These are phyloP conservation scores for Aplosporella prunicola DNA, from an alignment of 2,329 filamentous ascomycete genomes.

Conservation along the genomic window DNA sequence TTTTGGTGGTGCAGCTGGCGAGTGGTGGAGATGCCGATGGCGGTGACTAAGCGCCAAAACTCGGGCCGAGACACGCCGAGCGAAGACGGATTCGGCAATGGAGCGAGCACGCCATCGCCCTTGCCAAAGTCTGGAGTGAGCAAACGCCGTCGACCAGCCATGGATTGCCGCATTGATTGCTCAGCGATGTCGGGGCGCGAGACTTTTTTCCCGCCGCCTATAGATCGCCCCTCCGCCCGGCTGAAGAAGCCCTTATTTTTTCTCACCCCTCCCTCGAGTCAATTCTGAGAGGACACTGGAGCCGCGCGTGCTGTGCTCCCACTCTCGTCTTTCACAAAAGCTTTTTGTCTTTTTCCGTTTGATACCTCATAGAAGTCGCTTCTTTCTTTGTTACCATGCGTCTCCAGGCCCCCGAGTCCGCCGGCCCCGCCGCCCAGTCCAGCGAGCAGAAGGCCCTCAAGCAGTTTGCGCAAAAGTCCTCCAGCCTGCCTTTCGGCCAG, in stretches of 20 bases:
- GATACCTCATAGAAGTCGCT: slow-evolving; percentile 5
- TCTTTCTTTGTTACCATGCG: slow-evolving; percentile 21
- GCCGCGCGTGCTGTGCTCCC: neutral
- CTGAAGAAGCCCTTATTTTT: neutral
- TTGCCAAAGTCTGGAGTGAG: neutral
- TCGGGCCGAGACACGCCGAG: slow-evolving; percentile 3
- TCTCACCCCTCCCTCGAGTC: neutral
- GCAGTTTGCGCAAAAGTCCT: slow-evolving; percentile 34
- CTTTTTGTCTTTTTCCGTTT: neutral
- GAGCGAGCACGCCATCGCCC: slow-evolving; percentile 8
- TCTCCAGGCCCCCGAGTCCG: slow-evolving; percentile 28
- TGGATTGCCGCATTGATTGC: slow-evolving; percentile 8
- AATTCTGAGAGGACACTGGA: neutral
- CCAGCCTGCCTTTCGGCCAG: slow-evolving; percentile 45
- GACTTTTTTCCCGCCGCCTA: slow-evolving; percentile 8
- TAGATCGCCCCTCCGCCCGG: neutral
- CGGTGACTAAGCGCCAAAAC: slow-evolving; percentile 4
- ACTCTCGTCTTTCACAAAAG: slow-evolving; percentile 1
- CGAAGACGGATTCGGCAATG: neutral
- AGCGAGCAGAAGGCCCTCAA: slow-evolving; percentile 18
- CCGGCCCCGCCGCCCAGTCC: slow-evolving; percentile 24
- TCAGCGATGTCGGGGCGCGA: slow-evolving; percentile 9
- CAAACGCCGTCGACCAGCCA: slow-evolving; percentile 9
- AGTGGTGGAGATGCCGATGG: too few relatives aligned
- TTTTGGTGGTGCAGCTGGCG: too few relatives aligned